Base-by-base conservation (phyloP, 495 filamentous ascomycete genomes). In the Penicillium angulare region DNA sequence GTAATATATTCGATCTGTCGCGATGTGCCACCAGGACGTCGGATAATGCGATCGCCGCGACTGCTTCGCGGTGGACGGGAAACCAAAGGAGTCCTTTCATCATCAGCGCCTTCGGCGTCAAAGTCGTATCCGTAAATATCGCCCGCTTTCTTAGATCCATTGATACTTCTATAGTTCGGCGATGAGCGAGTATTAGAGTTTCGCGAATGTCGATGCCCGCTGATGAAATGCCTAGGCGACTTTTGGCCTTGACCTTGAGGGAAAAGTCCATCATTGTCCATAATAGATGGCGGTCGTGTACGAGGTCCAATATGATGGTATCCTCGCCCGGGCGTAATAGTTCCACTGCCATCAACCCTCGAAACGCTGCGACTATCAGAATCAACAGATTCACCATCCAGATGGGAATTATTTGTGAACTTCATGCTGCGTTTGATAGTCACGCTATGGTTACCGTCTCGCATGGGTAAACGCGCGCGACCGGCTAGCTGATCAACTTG, bases 361-460 rank as follows among this genome's bases (percentile, higher is more conserved):
- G 65, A 57, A 56, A 77, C 81, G 55, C 79, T 82, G 43, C 81
- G 79, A 57, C 81, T 82, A 55, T 86, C 84, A 16, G 77, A 76
- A 5, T 90, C 86, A 20, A 74, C 76, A n/a, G 63, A 66, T 10
- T 83, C 76, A 27, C 78, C 79, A 43, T 89, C 86, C 32, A 79
- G 76, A 47, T 83, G 87, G 31, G 85, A 84, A 49, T 88, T 88
- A 67, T 88, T 95, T n/a, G 89, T 87, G 59, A 97, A 97, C 60
- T 98, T 97, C 93, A 97, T 97, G 69, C 87, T 95, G 67, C 89
- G 88, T 74, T 96, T 96, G 51, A 86, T 82, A 6, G 81, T 79
- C 15, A 90, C 77, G 39, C 78, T 83, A 45, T 85, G 86, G n/a
- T 79, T 74, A 15, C 77, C 76, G 63, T 79, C 82, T 42, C 91